Base-by-base conservation (phyloP, 176 grass and related monocot genomes). In the Musa beccarii region DNA sequence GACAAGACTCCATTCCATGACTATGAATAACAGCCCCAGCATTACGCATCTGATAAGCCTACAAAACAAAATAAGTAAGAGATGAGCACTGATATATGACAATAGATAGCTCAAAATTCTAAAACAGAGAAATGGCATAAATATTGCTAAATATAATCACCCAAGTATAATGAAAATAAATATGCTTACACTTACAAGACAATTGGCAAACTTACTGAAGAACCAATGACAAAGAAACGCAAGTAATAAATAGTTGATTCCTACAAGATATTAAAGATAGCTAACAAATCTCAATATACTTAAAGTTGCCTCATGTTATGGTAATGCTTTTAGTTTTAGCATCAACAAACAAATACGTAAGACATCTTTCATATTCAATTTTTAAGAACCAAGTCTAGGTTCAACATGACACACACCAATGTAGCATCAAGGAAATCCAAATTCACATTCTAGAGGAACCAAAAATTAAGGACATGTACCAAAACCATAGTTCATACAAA, bases 21-120 rank as follows among this genome's bases (percentile, higher is more conserved):
- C 94, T 98, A 75, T 98, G 94, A 85, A 98, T 98, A 67, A 90
- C 86, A 75, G 90, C 94, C 77, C 94, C 94, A 98, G 94, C 90
- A 83, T 80, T 89, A 59, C 90, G 83, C 94, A 91, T 98, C 34
- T 83, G 81, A 86, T 98, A 98, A 20, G 94, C 76, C 94, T 98
- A 68, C 49, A 82, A 78, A 85, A 75, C 24, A 17, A 16, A 54
- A 26, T 50, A 14, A 68, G 16, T 76, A 64, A 69, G 62, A 43
- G 69, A 2, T 14, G 54, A 77, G 52, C 22, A 21, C 2, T 9
- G 13, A n/a, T 9, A 20, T 64, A 11, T 51, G 52, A 6, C 28
- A 10, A 13, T 9, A 75, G 49, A 11, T 49, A 28, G 23, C 5
- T 10, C 9, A 61, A 56, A 54, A 73, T 6, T 4, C 20, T 5